Evolutionary conservation across 257 asterid species (phyloP).

Genomic region (Nicotiana benthamiana): DNA sequence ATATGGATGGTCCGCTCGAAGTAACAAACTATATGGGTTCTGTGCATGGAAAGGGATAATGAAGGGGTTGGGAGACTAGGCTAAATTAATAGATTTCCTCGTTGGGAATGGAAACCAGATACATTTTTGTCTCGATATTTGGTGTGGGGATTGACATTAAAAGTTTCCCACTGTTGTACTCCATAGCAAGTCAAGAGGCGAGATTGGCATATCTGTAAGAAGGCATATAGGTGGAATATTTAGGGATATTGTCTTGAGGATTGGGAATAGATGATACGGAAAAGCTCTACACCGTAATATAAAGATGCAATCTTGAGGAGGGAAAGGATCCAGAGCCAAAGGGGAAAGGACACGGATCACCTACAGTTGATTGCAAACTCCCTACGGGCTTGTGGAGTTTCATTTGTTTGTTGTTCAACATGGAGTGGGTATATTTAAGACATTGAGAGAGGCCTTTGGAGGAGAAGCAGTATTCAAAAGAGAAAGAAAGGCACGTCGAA

Average conservation of each 20-base stretch:
- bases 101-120: background rate
- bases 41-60: background rate
- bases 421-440: background rate
- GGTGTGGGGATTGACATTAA: background rate
- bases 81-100: background rate
- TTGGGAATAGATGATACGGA: background rate
- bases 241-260: background rate
- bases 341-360: background rate
- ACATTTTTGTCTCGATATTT: background rate
- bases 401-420: background rate
- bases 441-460: background rate
- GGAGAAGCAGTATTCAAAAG: background rate
- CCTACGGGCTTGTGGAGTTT: background rate
- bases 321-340: background rate
- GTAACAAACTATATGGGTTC: background rate
- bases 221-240: background rate
- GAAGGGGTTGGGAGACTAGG: background rate
- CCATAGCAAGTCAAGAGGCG: background rate
- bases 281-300: background rate
- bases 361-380: background rate
- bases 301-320: background rate
- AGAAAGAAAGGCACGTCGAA: background rate
- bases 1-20: background rate
- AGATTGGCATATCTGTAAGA: background rate
- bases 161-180: background rate